These are phyloP conservation scores for Pseudogymnoascus sp. DNA, from an alignment of 2,329 filamentous ascomycete species.

Conservation along the genomic window DNA sequence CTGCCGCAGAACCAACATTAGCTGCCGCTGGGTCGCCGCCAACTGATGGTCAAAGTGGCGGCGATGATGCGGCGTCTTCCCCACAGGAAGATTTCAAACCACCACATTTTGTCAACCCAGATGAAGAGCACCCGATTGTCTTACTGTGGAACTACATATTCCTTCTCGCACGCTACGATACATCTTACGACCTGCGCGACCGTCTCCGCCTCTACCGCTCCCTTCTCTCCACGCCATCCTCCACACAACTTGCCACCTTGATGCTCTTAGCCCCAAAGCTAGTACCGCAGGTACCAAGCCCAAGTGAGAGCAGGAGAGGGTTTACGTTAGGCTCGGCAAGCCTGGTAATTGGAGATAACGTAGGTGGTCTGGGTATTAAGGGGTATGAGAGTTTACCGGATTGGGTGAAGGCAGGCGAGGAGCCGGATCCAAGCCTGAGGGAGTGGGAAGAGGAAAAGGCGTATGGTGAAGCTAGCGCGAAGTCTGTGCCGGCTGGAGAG, in stretches of 20 bases:
- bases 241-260: constrained; percentile 76
- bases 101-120: constrained; percentile 15
- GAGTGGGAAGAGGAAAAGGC: constrained; percentile 43
- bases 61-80: constrained; percentile 20
- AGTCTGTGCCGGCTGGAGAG: constrained; percentile 50
- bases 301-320: constrained; percentile 72
- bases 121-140: constrained; percentile 56
- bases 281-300: constrained; percentile 80
- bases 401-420: constrained; percentile 73
- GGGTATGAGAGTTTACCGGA: constrained; percentile 75
- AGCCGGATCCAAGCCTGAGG: constrained; percentile 69
- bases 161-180: constrained; percentile 82
- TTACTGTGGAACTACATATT: constrained; percentile 79
- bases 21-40: constrained; percentile 24
- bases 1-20: constrained; percentile 27
- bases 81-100: constrained; percentile 16
- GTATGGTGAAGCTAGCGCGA: constrained; percentile 32
- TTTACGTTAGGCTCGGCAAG: constrained; percentile 78
- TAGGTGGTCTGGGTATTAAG: constrained; percentile 61
- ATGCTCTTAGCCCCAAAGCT: constrained; percentile 92
- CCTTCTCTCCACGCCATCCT: constrained; percentile 65
- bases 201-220: constrained; percentile 81
- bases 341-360: constrained; percentile 71
- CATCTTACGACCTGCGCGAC: constrained; percentile 89
- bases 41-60: constrained; percentile 18